Percentiles rank a stretch among this genome's conserved stretches.
phyloP scores from a whole-genome alignment of 192 early-diverging fungal genomes.

The Linnemannia elongata region DNA sequence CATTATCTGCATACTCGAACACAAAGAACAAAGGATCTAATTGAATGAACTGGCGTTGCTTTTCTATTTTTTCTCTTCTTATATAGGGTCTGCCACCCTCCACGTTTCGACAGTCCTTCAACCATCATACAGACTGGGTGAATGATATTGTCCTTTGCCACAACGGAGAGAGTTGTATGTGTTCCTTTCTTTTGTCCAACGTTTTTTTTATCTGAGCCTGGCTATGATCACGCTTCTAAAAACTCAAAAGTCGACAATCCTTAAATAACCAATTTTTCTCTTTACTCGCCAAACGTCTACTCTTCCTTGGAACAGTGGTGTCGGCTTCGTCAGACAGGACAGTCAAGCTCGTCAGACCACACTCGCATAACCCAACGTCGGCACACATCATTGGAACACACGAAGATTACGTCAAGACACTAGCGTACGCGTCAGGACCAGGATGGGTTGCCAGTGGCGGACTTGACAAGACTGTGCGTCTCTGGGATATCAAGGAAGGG shows the following conservation, averaged over 20 bases:
- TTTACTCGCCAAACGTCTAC: background rate
- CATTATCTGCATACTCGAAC: background rate
- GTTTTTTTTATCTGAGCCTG: background rate
- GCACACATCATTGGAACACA: slow-evolving; percentile 85
- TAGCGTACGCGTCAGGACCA: slow-evolving; percentile 80
- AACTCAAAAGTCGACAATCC: background rate
- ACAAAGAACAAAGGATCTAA: background rate
- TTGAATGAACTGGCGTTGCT: background rate
- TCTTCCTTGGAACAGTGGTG: slow-evolving; percentile 65
- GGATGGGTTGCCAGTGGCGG: slow-evolving; percentile 92
- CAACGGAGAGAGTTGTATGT: slow-evolving; percentile 72
- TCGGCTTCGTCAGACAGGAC: slow-evolving; percentile 95
- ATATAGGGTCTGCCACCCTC: slow-evolving; percentile 64
- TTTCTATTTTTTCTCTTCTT: background rate
- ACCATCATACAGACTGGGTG: slow-evolving; percentile 96
- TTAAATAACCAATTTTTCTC: background rate
- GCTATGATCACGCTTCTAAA: background rate
- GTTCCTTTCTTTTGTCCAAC: background rate
- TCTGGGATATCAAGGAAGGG: slow-evolving; percentile 91
- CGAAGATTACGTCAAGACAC: slow-evolving; percentile 91
- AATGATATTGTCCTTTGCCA: slow-evolving; percentile 91
- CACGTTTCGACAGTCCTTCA: slow-evolving; percentile 74
- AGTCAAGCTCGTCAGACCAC: slow-evolving; percentile 81
- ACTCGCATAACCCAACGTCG: slow-evolving; percentile 62
- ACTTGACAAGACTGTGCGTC: slow-evolving; percentile 85